These are phyloP conservation scores for Claviceps pazoutovae DNA, from an alignment of 2,329 filamentous ascomycete genomes.

Conservation along the genomic window DNA sequence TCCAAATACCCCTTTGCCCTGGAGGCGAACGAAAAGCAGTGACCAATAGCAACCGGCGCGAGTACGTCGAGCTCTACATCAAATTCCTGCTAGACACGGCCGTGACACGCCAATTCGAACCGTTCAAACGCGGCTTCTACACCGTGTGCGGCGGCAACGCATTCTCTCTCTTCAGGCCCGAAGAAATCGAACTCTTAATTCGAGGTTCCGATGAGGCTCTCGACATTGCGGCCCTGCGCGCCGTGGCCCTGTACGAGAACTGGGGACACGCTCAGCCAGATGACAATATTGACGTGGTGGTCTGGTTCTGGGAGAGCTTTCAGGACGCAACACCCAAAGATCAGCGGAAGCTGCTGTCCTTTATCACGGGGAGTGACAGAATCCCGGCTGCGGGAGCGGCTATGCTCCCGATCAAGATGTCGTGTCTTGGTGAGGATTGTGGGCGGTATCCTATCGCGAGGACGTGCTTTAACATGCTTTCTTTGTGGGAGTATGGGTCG, in stretches of 20 bases:
- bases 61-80: slow-evolving; percentile 79
- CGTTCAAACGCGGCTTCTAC: slow-evolving; percentile 88
- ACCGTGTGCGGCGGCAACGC: slow-evolving; percentile 84
- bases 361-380: slow-evolving; percentile 81
- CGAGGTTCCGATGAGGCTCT: slow-evolving; percentile 73
- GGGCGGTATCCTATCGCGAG: slow-evolving; percentile 69
- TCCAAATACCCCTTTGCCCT: slow-evolving; percentile 55
- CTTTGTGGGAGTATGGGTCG: slow-evolving; percentile 58
- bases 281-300: slow-evolving; percentile 50
- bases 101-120: slow-evolving; percentile 73
- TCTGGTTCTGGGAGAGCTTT: slow-evolving; percentile 86
- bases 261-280: slow-evolving; percentile 49
- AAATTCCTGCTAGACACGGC: slow-evolving; percentile 65
- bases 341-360: slow-evolving; percentile 68
- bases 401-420: slow-evolving; percentile 61
- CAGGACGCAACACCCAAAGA: slow-evolving; percentile 47
- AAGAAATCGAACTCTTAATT: slow-evolving; percentile 82
- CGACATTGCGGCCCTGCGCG: slow-evolving; percentile 61
- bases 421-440: slow-evolving; percentile 60
- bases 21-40: slow-evolving; percentile 63
- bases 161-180: slow-evolving; percentile 71
- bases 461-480: slow-evolving; percentile 82
- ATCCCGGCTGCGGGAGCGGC: slow-evolving; percentile 80
- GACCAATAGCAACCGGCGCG: slow-evolving; percentile 69
- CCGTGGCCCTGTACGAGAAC: slow-evolving; percentile 69